Evolutionary conservation across 805 yeast genomes (phyloP).

Genomic region (Ogataea methanolica): DNA sequence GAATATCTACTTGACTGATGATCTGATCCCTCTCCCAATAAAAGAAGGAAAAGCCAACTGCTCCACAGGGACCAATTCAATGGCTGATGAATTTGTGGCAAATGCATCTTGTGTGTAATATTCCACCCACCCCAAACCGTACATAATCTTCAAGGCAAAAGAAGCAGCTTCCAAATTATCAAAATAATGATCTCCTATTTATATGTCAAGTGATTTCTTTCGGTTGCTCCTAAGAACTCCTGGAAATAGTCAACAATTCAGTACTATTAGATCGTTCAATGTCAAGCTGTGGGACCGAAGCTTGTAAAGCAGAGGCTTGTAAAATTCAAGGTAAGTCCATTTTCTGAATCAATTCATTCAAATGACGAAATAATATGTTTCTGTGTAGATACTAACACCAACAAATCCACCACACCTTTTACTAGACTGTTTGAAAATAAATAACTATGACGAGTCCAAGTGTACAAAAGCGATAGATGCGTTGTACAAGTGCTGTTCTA

Average conservation of each 20-base stretch:
- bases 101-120: too few relatives aligned
- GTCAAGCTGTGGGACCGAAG: slow-evolving; percentile 25
- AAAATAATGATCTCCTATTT: too few relatives aligned
- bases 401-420: background rate
- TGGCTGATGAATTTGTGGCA: too few relatives aligned
- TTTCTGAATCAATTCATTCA: background rate
- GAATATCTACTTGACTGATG: too few relatives aligned
- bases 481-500: slow-evolving; percentile 69
- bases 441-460: slow-evolving; percentile 65
- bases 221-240: too few relatives aligned
- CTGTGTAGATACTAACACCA: background rate
- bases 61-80: too few relatives aligned
- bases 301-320: slow-evolving; percentile 80
- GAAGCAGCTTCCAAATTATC: too few relatives aligned
- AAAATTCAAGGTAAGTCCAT: slow-evolving; percentile 59
- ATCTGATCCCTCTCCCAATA: too few relatives aligned
- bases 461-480: slow-evolving; percentile 68
- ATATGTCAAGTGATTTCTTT: too few relatives aligned
- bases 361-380: background rate
- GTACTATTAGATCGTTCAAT: background rate
- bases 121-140: too few relatives aligned
- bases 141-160: too few relatives aligned
- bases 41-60: too few relatives aligned
- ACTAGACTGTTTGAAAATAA: slow-evolving; percentile 57
- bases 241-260: background rate